Evolutionary conservation across 495 filamentous ascomycete genomes (phyloP).

Genomic region (Aspergillus homomorphus): DNA sequence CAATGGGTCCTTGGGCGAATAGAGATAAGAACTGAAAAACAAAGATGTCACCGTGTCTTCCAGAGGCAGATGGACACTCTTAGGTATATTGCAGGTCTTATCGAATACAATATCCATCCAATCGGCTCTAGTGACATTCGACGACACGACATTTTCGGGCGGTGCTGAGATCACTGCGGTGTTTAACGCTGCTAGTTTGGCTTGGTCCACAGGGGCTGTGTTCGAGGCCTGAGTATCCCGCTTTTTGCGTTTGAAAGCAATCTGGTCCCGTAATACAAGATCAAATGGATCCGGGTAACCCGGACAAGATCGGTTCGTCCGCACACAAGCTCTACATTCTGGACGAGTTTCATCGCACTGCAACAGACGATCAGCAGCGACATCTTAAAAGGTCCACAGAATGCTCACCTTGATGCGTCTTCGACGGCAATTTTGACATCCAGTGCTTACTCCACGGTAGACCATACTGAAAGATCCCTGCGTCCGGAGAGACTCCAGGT

Average conservation of each 20-base stretch:
- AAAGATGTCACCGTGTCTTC: constrained; percentile 33
- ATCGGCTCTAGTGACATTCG: neutral
- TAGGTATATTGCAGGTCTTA: constrained; percentile 2
- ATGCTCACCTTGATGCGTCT: constrained; percentile 56
- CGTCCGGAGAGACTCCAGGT: neutral
- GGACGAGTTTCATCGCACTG: constrained; percentile 53
- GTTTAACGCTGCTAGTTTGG: neutral
- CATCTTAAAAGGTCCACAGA: neutral
- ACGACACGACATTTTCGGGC: neutral
- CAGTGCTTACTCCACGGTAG: constrained; percentile 69
- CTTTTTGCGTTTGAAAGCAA: constrained; percentile 54
- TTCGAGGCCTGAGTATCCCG: constrained; percentile 7
- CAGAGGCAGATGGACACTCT: constrained; percentile 24
- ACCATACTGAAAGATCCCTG: constrained; percentile 47
- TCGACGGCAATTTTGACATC: constrained; percentile 63
- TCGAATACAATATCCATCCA: neutral
- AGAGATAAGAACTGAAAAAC: constrained; percentile 38
- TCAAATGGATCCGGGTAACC: constrained; percentile 70
- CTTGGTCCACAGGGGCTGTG: neutral
- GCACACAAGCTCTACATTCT: constrained; percentile 46
- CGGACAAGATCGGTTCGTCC: constrained; percentile 49
- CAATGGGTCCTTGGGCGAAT: constrained; percentile 29
- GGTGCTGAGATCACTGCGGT: neutral
- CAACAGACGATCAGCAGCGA: constrained; percentile 3
- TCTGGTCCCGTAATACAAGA: constrained; percentile 64